Evolutionary conservation across 208 protist species (phyloP).

Genomic region (Porcisia hertigi): DNA sequence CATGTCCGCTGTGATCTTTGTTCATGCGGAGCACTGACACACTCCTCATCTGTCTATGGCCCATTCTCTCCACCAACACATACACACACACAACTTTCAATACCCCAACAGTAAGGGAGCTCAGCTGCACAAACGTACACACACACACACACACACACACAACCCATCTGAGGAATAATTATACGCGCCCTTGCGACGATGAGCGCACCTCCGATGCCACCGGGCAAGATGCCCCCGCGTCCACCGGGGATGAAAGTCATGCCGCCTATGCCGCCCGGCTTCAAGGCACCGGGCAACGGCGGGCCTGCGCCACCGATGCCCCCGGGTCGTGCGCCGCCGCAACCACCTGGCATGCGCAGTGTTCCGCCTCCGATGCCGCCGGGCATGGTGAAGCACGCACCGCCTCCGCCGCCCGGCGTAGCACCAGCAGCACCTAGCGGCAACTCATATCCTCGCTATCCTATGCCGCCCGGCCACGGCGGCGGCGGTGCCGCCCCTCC

Average conservation of each 20-base stretch:
- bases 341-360: slow-evolving; percentile 28
- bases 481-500: background rate
- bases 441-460: slow-evolving; percentile 19
- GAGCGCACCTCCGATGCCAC: slow-evolving; percentile 36
- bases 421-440: background rate
- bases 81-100: background rate
- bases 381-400: slow-evolving; percentile 29
- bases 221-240: slow-evolving; percentile 22
- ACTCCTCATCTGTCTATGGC: background rate
- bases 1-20: too few relatives aligned
- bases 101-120: too few relatives aligned
- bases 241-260: slow-evolving; percentile 29
- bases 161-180: background rate
- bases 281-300: background rate
- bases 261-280: slow-evolving; percentile 45
- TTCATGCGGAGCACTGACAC: background rate
- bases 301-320: slow-evolving; percentile 28
- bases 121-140: too few relatives aligned
- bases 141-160: background rate
- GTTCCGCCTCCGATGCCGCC: slow-evolving; percentile 2
- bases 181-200: background rate
- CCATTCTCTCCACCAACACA: background rate
- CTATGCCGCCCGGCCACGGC: slow-evolving; percentile 21
- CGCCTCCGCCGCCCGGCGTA: slow-evolving; percentile 6
- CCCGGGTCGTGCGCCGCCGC: slow-evolving; percentile 25